Conservation (phyloP, 164 flowering plant genomes). For the Chimonanthus praecox region DNA sequence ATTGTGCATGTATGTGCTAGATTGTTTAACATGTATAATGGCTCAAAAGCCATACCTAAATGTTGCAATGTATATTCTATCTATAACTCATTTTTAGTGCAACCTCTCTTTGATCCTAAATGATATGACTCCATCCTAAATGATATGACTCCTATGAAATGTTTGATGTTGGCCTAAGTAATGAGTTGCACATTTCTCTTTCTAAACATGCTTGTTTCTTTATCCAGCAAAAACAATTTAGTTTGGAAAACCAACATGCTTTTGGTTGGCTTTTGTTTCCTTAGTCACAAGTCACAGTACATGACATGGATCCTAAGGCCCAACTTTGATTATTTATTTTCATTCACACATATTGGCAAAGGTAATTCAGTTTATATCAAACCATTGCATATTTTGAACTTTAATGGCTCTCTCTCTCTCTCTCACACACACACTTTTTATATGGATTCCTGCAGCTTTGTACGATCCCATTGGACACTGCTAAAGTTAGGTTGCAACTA, state of each 20-base stretch:
- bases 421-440: background rate
- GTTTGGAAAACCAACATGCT: background rate
- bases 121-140: too few species aligned
- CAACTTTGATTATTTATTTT: background rate
- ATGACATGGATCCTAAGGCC: background rate
- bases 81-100: too few species aligned
- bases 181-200: background rate
- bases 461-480: conserved; percentile 90
- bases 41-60: too few species aligned
- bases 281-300: background rate
- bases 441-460: conserved; percentile 49
- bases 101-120: background rate
- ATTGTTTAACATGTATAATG: too few species aligned
- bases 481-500: conserved; percentile 94
- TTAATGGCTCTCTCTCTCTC: too few species aligned
- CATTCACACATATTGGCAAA: background rate
- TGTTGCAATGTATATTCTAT: too few species aligned
- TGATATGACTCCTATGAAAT: background rate
- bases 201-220: background rate
- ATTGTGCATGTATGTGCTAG: too few species aligned
- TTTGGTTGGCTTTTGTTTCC: background rate
- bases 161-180: background rate
- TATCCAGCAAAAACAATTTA: background rate
- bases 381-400: background rate
- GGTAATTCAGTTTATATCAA: background rate